Base-by-base conservation (phyloP, 2,329 filamentous ascomycete species). In the Volutella citrinella region DNA sequence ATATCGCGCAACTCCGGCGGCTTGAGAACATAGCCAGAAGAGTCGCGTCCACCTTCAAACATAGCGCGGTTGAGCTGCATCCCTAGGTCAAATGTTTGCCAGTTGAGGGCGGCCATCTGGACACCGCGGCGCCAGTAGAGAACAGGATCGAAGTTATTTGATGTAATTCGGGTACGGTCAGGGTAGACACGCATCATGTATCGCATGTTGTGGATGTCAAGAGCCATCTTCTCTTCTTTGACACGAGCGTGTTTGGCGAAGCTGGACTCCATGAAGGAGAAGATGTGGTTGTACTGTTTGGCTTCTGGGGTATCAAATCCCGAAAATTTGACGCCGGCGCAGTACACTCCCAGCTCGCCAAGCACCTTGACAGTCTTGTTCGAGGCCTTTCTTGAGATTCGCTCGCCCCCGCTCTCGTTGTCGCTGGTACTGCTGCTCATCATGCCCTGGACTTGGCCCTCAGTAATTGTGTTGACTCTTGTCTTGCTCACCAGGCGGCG, bases 31-130 rank as follows among this genome's bases (percentile, higher is more conserved):
- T 97, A 98, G 27, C 93, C 93, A 4, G 86, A 87, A 36, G 81
- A 79, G 63, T 96, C 93, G 10, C 77, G 82, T 26, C 88, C 87
- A 38, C 87, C 87, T 28, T 89, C 85, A 57, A 96, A 98, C 93
- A 98, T 97, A 54, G 93, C 93, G 49, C 93, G 86, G 59, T 97
- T 97, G 60, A 97, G 76, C 57, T 97, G 91, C 78, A 96, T 93
- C 27, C 90, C 88, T 13, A 94, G 74, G 56, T 97, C 93, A 55
- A 94, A 96, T 0, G 90, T 97, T 64, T 98, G 93, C 91, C 93
- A 97, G 64, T 98, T 98, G 43, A 97, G 72, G 1, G 93, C 93
- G 11, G 86, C 89, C 91, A 98, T 97, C 64, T 98, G 93, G 13
- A 96, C 93, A 19, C 93, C 93, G 26, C 88, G 82, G 32, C 91